These are phyloP conservation scores for Basipetospora chlamydospora DNA, from an alignment of 2,329 filamentous ascomycete species.

Conservation along the genomic window DNA sequence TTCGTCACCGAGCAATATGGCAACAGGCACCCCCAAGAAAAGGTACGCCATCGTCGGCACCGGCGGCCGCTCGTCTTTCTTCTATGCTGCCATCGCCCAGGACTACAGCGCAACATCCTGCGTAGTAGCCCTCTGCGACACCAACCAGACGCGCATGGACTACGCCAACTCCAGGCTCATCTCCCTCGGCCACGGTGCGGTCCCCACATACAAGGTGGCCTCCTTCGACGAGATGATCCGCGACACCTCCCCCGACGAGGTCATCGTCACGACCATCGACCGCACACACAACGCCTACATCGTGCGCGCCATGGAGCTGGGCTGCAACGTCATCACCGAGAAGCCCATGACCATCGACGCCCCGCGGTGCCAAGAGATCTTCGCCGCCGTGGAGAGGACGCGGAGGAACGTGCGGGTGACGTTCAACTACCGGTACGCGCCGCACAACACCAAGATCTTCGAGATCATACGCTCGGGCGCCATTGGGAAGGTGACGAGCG, in stretches of 20 bases:
- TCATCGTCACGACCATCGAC: conserved; percentile 50
- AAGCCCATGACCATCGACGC: conserved; percentile 52
- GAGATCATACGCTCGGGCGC: conserved; percentile 37
- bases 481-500: conserved; percentile 40
- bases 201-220: conserved; percentile 38
- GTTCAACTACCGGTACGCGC: conserved; percentile 52
- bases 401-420: conserved; percentile 37
- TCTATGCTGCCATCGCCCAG: conserved; percentile 41
- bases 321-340: conserved; percentile 46
- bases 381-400: conserved; percentile 36
- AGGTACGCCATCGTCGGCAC: conserved; percentile 43
- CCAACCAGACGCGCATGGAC: conserved; percentile 43
- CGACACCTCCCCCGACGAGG: conserved; percentile 41
- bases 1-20: too few species aligned
- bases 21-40: conserved; percentile 14
- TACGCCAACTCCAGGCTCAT: conserved; percentile 36
- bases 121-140: conserved; percentile 44
- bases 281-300: conserved; percentile 47
- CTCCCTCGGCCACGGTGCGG: conserved; percentile 26
- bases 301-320: conserved; percentile 41
- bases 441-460: conserved; percentile 47
- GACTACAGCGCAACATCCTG: conserved; percentile 34
- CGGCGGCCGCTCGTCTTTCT: conserved; percentile 44
- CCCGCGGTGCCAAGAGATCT: conserved; percentile 35
- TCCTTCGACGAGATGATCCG: conserved; percentile 44